These are phyloP conservation scores for Kurtzmaniella quercitrusa DNA, from an alignment of 1,139 yeast genomes.

Conservation along the genomic window DNA sequence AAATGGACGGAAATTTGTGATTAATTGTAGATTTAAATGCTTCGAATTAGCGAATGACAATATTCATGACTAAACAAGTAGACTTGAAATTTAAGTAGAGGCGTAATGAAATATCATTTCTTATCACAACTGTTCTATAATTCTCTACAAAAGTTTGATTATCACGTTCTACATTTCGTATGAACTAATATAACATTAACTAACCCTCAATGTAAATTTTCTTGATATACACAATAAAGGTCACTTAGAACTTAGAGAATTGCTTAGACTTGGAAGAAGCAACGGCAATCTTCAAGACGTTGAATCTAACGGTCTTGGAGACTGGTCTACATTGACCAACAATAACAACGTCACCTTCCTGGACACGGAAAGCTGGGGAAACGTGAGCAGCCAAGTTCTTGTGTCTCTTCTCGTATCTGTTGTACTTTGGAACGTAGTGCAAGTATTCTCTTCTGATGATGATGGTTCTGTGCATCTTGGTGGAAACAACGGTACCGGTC, in stretches of 20 bases:
- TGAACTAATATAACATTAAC: slow-evolving; percentile 24
- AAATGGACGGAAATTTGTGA: too few species aligned
- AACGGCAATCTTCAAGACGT: slow-evolving; percentile 94
- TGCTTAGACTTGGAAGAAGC: slow-evolving; percentile 89
- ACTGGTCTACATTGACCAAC: slow-evolving; percentile 99
- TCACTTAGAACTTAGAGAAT: slow-evolving; percentile 87
- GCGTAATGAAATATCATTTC: too few species aligned
- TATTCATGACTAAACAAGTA: too few species aligned
- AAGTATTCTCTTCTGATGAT: slow-evolving; percentile 99
- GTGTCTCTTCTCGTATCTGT: slow-evolving; percentile 99
- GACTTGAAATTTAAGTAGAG: too few species aligned
- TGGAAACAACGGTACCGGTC: slow-evolving; percentile 98
- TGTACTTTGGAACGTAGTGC: slow-evolving; percentile 99
- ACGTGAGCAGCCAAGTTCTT: slow-evolving; percentile 99
- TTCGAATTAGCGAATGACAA: too few species aligned
- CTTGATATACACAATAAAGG: slow-evolving; percentile 7
- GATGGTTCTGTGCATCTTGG: slow-evolving; percentile 99
- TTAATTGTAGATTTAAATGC: too few species aligned
- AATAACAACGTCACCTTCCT: slow-evolving; percentile 98
- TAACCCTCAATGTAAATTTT: slow-evolving; percentile 8
- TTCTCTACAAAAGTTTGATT: too few species aligned
- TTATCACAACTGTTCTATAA: too few species aligned
- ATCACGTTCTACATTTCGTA: not conserved
- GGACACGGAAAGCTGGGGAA: slow-evolving; percentile 99
- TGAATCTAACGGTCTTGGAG: slow-evolving; percentile 99